These are phyloP conservation scores for Chlamydomonas sphaeroides DNA, from an alignment of 139 green algal genomes.

Conservation along the genomic window DNA sequence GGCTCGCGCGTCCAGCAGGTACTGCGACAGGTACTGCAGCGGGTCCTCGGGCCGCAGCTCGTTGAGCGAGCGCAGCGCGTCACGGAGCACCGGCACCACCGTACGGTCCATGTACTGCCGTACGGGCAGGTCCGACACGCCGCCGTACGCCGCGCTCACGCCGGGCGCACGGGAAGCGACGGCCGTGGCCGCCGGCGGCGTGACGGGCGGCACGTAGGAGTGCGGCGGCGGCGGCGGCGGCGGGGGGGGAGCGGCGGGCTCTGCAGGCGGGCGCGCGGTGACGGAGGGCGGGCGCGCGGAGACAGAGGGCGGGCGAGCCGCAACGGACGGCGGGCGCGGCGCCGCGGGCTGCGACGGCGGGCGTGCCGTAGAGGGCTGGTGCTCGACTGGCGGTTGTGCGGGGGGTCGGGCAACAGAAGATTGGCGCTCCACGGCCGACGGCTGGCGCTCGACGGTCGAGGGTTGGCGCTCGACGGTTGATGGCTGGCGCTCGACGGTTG, in stretches of 20 bases:
- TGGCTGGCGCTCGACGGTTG: no score
- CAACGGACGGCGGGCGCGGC: background rate
- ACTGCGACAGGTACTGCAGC: conserved; percentile 67
- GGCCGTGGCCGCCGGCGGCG: no score
- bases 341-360: background rate
- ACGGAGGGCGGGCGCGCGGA: background rate
- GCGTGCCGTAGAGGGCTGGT: background rate
- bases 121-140: conserved; percentile 41
- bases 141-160: background rate
- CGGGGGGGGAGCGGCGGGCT: background rate
- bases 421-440: no score
- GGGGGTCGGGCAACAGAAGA: no score
- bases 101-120: conserved; percentile 71
- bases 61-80: conserved; percentile 66
- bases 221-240: background rate
- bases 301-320: background rate
- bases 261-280: background rate
- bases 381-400: no score
- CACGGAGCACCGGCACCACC: conserved; percentile 67
- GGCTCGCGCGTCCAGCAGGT: conserved; percentile 50
- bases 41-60: conserved; percentile 65
- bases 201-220: no score
- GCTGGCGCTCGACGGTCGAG: no score
- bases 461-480: no score
- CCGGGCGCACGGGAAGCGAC: background rate